These are phyloP conservation scores for Barbatosphaeria neglecta DNA, from an alignment of 495 filamentous ascomycete genomes.

Conservation along the genomic window DNA sequence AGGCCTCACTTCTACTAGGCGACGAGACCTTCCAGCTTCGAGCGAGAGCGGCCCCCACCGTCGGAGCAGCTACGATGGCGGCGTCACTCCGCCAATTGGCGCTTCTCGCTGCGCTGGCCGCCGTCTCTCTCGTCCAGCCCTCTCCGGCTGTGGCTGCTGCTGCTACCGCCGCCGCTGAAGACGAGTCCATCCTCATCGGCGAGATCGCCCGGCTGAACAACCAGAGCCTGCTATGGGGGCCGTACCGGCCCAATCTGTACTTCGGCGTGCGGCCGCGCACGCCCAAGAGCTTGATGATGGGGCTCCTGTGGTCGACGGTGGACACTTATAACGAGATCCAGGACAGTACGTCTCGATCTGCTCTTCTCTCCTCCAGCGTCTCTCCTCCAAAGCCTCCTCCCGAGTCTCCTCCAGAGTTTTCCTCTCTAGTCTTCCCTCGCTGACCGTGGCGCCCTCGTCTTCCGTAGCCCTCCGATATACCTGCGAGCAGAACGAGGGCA, in stretches of 20 bases:
- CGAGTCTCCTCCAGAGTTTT: no score
- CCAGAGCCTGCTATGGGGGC: conserved; percentile 87
- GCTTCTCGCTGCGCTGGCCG: conserved; percentile 4
- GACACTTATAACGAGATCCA: conserved; percentile 71
- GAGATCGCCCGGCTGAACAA: conserved; percentile 56
- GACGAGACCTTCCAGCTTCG: no score
- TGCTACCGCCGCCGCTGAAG: no score
- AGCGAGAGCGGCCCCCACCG: no score
- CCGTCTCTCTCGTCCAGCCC: conserved; percentile 1
- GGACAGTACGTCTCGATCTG: conserved; percentile 52
- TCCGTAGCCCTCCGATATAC: conserved; percentile 81
- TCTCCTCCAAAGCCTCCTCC: no score
- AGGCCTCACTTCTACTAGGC: no score
- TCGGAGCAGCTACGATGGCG: neutral
- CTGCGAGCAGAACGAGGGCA: conserved; percentile 89
- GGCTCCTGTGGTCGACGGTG: conserved; percentile 82
- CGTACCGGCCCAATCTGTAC: conserved; percentile 90
- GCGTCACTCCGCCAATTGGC: conserved; percentile 6
- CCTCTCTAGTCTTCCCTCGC: no score
- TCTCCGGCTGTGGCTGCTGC: conserved; percentile 1
- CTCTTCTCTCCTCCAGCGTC: neutral
- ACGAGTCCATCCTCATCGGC: conserved; percentile 31
- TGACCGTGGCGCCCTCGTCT: conserved; percentile 6
- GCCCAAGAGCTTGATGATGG: conserved; percentile 71
- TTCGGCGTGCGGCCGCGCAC: conserved; percentile 86